Evolutionary conservation across 148 eudicot genomes (phyloP).

Genomic region (Selenicereus undatus): DNA sequence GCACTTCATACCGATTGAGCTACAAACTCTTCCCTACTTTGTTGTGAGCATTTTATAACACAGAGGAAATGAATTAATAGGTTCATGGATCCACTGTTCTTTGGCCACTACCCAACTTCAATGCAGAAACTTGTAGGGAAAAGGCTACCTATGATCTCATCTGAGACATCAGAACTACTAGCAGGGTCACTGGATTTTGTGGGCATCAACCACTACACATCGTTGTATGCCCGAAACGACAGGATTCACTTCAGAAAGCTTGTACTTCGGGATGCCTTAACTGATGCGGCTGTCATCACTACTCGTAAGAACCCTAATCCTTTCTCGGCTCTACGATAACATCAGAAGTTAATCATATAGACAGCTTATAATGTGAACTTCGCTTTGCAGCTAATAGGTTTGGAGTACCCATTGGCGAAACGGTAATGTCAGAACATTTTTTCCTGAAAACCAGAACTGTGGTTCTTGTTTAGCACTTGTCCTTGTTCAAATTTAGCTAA

Average conservation of each 20-base stretch:
- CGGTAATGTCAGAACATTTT: slow-evolving; percentile 36
- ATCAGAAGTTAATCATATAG: background rate
- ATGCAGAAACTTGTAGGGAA: slow-evolving; percentile 66
- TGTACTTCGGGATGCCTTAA: slow-evolving; percentile 62
- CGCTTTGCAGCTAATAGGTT: slow-evolving; percentile 49
- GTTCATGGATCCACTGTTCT: slow-evolving; percentile 90
- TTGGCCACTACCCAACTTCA: slow-evolving; percentile 77
- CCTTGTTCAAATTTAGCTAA: background rate
- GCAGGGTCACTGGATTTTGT: slow-evolving; percentile 65
- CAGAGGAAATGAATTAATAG: slow-evolving; percentile 34
- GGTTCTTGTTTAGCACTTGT: background rate
- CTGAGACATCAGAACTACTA: slow-evolving; percentile 40
- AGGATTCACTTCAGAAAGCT: slow-evolving; percentile 58
- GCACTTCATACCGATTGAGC: too few species aligned
- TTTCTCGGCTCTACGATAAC: background rate
- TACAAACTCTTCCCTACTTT: too few species aligned
- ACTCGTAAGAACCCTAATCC: slow-evolving; percentile 43
- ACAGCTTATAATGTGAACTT: slow-evolving; percentile 7
- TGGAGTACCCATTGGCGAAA: slow-evolving; percentile 84
- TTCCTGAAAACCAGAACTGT: background rate
- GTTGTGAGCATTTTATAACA: slow-evolving; percentile 15
- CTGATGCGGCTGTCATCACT: slow-evolving; percentile 68
- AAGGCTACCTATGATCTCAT: slow-evolving; percentile 67
- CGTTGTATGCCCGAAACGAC: slow-evolving; percentile 83
- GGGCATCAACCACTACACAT: slow-evolving; percentile 90